Evolutionary conservation across 306 rosid genomes (phyloP), one percentile per base, ranked within the genome.

Genomic region (Lotus japonicus): DNA sequence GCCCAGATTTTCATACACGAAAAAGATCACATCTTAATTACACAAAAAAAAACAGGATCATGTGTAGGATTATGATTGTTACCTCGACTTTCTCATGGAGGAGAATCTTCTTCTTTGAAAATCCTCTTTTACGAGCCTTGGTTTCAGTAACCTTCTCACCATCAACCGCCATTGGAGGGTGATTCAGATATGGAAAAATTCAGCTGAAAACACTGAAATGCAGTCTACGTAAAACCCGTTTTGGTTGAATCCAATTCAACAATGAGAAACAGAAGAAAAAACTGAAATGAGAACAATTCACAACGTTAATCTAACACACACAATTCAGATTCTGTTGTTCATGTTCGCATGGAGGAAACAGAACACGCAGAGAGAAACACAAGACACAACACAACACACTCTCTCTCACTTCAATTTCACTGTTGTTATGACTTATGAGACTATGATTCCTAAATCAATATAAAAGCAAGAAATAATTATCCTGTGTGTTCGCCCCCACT

Each of bases 31-130:
- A 48, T 15, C 43, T 71, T 71, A 48, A 57, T 28, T 2, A 2
- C 60, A 45, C 23, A 21, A 15, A 18, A 4, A 12, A 31, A 1
- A 7, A 11, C 10, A 18, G 1, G 6, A 46, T 26, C 9, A 57
- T 15, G 11, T 16, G n/a, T n/a, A n/a, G n/a, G n/a, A n/a, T n/a
- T n/a, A n/a, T n/a, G n/a, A n/a, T n/a, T 3, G 4, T 75, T 82
- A 82, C 86, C 86, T 82, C 86, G 1, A 82, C 84, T 42, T 57
- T 79, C 5, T 79, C 71, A 26, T 79, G 43, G 19, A 82, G 48
- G 15, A 21, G 15, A 57, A 82, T 79, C n/a, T 71, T 79, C 45
- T 5, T 70, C 7, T 43, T 66, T 17, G 0, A 12, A 2, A 3
- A 45, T 10, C 51, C 66, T 78, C 76, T 62, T 54, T 44, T 74